Conservation (phyloP, 2,329 filamentous ascomycete genomes). For the Rhinocladiella mackenziei region DNA sequence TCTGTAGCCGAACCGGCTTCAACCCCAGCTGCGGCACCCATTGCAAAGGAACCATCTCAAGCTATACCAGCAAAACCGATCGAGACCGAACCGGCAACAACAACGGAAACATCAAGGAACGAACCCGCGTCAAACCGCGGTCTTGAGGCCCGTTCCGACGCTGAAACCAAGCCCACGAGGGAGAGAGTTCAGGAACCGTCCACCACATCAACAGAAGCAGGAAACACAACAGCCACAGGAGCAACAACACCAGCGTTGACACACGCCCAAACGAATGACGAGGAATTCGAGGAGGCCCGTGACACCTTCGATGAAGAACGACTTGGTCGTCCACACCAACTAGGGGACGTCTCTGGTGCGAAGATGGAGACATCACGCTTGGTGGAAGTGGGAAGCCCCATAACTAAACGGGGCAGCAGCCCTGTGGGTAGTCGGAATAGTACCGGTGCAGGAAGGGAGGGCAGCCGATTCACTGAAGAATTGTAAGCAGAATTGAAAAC, state of each 20-base stretch:
- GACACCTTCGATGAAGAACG: slow-evolving; percentile 28
- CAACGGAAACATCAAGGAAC: no score
- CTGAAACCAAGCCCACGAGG: slow-evolving; percentile 13
- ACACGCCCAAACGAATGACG: slow-evolving; percentile 15
- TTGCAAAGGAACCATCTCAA: not conserved
- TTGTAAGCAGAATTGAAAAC: slow-evolving; percentile 10
- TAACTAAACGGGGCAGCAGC: slow-evolving; percentile 1
- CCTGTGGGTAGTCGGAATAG: slow-evolving; percentile 11
- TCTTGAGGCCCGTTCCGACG: not conserved
- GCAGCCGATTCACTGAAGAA: slow-evolving; percentile 28
- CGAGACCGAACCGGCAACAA: no score
- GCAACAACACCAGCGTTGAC: slow-evolving; percentile 22
- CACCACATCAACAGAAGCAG: slow-evolving; percentile 17
- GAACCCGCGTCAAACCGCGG: slow-evolving; percentile 13
- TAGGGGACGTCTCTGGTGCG: slow-evolving; percentile 22
- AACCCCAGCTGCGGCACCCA: slow-evolving; percentile 6
- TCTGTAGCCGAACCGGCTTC: slow-evolving; percentile 5
- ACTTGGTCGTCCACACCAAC: slow-evolving; percentile 12
- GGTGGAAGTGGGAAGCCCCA: slow-evolving; percentile 16
- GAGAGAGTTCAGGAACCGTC: slow-evolving; percentile 20
- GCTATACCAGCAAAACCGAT: no score
- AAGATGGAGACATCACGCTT: slow-evolving; percentile 19
- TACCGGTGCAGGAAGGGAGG: slow-evolving; percentile 11
- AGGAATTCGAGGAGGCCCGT: slow-evolving; percentile 29
- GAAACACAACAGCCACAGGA: slow-evolving; percentile 10